Conservation (phyloP, 306 rosid species). For the Citrullus mucosospermus region DNA sequence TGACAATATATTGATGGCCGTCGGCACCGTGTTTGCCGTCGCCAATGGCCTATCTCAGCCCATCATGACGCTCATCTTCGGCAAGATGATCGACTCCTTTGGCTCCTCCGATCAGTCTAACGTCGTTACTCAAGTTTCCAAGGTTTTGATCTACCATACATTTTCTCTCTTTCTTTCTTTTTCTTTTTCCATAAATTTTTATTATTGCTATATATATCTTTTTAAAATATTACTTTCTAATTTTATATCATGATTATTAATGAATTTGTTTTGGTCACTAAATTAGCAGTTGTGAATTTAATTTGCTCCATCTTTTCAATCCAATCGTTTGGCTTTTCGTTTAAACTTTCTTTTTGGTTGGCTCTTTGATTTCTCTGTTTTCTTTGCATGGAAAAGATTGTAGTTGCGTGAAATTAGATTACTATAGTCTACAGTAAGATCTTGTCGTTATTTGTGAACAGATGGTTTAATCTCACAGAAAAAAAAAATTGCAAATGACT, state of each 20-base stretch:
- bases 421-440: no score
- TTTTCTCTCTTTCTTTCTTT: neutral
- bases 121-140: constrained; percentile 28
- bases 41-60: constrained; percentile 59
- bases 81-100: constrained; percentile 42
- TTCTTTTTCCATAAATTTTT: no score
- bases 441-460: neutral
- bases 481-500: neutral
- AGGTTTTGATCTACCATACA: constrained; percentile 15
- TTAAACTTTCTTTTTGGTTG: no score
- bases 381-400: no score
- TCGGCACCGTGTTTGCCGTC: constrained; percentile 38
- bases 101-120: constrained; percentile 24
- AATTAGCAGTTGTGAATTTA: no score
- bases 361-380: no score
- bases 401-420: no score
- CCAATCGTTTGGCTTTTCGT: no score
- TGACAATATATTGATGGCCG: constrained; percentile 38
- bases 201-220: no score
- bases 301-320: no score
- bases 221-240: no score
- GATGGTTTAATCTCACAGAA: neutral
- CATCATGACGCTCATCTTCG: constrained; percentile 53
- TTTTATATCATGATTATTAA: neutral
- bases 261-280: no score